A percentile compares a stretch with the other conserved stretches of the same genome.
Conservation (phyloP, 83 land plant species). For the Picea abies region DNA sequence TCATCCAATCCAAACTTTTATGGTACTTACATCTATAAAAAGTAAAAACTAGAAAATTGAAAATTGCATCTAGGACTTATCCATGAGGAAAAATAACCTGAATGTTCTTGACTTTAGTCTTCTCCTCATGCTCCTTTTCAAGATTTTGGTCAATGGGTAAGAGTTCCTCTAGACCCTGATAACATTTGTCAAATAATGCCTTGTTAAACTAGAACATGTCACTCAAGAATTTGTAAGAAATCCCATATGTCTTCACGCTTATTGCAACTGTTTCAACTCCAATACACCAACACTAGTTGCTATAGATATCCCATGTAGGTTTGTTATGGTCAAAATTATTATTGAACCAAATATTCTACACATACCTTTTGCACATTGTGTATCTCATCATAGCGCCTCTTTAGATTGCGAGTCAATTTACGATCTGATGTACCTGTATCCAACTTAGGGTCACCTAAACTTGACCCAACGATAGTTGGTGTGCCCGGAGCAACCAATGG, state of each 20-base stretch:
- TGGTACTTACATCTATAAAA: no score
- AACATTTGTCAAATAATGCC: background rate
- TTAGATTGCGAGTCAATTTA: constrained; percentile 51
- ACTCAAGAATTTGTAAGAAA: background rate
- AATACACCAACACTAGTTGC: background rate
- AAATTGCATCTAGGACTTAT: background rate
- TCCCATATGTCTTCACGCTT: constrained; percentile 1
- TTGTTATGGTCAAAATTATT: background rate
- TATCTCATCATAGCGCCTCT: constrained; percentile 56
- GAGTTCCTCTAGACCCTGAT: constrained; percentile 45
- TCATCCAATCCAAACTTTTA: no score
- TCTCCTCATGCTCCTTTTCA: constrained; percentile 62
- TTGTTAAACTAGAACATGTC: background rate
- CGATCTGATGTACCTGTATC: constrained; percentile 51
- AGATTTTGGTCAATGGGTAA: constrained; percentile 51
- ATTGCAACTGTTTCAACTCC: background rate
- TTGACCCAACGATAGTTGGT: constrained; percentile 26
- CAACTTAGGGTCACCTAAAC: constrained; percentile 27
- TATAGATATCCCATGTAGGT: background rate
- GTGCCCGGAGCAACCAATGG: constrained; percentile 29
- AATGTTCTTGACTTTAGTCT: constrained; percentile 57
- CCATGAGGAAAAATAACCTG: constrained; percentile 26
- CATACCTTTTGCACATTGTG: constrained; percentile 58
- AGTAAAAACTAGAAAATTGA: no score
- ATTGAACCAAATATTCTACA: background rate